Base-by-base conservation (phyloP, 1,139 yeast genomes). In the Torulaspora globosa region DNA sequence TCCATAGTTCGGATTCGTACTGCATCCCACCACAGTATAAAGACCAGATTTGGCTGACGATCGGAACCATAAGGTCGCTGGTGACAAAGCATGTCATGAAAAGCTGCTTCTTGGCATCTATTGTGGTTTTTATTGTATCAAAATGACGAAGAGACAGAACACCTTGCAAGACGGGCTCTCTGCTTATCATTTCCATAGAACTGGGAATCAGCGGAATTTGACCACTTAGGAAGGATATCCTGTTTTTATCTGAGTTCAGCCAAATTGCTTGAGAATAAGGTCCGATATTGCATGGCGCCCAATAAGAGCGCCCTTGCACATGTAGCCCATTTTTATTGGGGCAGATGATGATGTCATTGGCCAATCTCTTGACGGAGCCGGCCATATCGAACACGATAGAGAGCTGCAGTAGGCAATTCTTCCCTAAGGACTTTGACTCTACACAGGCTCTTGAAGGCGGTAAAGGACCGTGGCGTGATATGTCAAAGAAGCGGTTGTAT, bases 231-330 rank as follows among this genome's bases (percentile, higher is more conserved):
- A 79, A 76, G 0, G 85, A 80, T 6, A 79, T 57, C 32, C 70
- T 66, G 26, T 75, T 73, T 14, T 67, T 68, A 51, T 69, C 71
- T 26, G 58, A 50, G 6, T 63, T 63, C 44, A 73, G 76, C 41
- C 79, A 70, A 10, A 82, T 78, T 0, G 92, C 78, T 65, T 92
- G 98, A 0, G 98, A 90, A 63, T 92, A 92, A 0, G 98, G 98
- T 0, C 98, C 98, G 46, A 92, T 92, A 57, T 92, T 92, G 38
- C 95, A 94, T 0, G 98, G 98, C 0, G 97, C 97, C 98, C 98
- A 92, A 63, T 84, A 89, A 24, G 96, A 88, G 48, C 92, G 73
- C 1, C 97, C 88, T 57, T 92, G 88, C 3, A 92, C 87, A 61
- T 92, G 97, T 19, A 92, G 70, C 0, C 97, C 97, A 34, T 69